phyloP scores from a whole-genome alignment of 2,329 filamentous ascomycete genomes.

The Neonectria hederae region DNA sequence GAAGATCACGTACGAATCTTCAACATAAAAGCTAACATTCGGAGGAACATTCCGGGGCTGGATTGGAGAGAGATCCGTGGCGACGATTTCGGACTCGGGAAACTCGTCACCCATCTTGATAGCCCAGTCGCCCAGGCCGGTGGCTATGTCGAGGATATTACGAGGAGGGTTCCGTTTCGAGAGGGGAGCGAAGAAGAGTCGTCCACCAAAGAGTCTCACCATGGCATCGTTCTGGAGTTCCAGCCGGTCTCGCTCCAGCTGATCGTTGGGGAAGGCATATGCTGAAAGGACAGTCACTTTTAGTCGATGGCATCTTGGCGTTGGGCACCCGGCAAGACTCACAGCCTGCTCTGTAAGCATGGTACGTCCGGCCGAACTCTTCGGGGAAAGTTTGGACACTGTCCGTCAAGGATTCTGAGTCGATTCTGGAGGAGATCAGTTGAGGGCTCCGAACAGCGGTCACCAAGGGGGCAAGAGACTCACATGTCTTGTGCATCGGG shows the following conservation, averaged over 20 bases:
- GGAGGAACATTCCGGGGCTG: constrained; percentile 73
- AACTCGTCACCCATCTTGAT: constrained; percentile 73
- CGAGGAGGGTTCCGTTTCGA: constrained; percentile 47
- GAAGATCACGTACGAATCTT: constrained; percentile 61
- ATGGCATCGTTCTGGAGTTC: constrained; percentile 52
- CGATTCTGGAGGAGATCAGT: constrained; percentile 33
- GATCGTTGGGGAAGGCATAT: constrained; percentile 58
- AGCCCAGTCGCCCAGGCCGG: constrained; percentile 66
- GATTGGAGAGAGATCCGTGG: constrained; percentile 74
- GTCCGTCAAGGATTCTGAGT: constrained; percentile 52
- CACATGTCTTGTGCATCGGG: constrained; percentile 38
- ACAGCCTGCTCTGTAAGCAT: constrained; percentile 59
- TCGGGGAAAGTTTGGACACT: constrained; percentile 54
- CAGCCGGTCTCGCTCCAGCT: constrained; percentile 53
- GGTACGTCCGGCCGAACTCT: constrained; percentile 58
- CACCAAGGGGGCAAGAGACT: constrained; percentile 18
- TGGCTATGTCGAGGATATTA: constrained; percentile 55
- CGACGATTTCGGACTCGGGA: constrained; percentile 66
- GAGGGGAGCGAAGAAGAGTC: constrained; percentile 56
- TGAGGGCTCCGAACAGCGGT: background rate
- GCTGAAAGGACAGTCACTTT: constrained; percentile 44
- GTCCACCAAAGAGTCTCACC: constrained; percentile 50
- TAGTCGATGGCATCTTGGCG: background rate
- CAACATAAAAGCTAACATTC: constrained; percentile 79
- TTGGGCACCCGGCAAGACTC: constrained; percentile 35